Percentiles rank a stretch among this genome's conserved stretches.
Evolutionary conservation across 192 early-diverging fungal genomes (phyloP).

Genomic region (Umbelopsis isabellina): DNA sequence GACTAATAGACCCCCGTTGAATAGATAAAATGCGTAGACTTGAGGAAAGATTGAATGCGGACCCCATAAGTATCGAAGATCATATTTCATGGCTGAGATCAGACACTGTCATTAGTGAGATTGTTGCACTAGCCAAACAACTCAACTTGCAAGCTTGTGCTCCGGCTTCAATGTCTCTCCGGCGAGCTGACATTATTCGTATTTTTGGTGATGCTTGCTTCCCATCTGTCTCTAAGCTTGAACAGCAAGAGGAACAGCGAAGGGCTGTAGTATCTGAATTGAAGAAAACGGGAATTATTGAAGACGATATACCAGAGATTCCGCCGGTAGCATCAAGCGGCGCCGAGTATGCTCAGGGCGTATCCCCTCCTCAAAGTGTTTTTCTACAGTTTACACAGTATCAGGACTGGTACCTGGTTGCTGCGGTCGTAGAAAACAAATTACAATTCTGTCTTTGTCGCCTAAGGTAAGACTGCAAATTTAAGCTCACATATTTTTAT

Average conservation of each 20-base stretch:
- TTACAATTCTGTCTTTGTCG: constrained; percentile 36
- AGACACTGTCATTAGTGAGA: constrained; percentile 38
- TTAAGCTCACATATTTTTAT: not conserved
- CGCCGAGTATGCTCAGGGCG: constrained; percentile 1
- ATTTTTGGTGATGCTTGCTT: constrained; percentile 33
- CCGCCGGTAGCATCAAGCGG: not conserved
- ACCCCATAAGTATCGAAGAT: constrained; percentile 32
- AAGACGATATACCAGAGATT: constrained; percentile 8
- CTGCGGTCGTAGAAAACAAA: constrained; percentile 36
- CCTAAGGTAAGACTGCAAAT: constrained; percentile 22
- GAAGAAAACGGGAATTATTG: not conserved
- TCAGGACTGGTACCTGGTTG: constrained; percentile 42
- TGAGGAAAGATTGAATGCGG: constrained; percentile 37
- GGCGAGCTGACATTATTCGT: constrained; percentile 33
- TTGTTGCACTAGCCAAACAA: constrained; percentile 43
- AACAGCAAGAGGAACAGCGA: not conserved
- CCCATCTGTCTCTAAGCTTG: constrained; percentile 8
- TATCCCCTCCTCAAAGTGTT: constrained; percentile 36
- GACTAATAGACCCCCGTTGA: not conserved
- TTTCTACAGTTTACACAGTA: constrained; percentile 45
- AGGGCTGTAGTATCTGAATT: not conserved
- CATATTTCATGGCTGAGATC: constrained; percentile 43
- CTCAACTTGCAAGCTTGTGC: constrained; percentile 35
- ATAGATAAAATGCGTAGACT: constrained; percentile 35
- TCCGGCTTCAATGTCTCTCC: constrained; percentile 36